Evolutionary conservation across 345 rosid genomes (phyloP), one percentile per base, ranked within the genome.

Genomic region (Eucalyptus fibrosa): DNA sequence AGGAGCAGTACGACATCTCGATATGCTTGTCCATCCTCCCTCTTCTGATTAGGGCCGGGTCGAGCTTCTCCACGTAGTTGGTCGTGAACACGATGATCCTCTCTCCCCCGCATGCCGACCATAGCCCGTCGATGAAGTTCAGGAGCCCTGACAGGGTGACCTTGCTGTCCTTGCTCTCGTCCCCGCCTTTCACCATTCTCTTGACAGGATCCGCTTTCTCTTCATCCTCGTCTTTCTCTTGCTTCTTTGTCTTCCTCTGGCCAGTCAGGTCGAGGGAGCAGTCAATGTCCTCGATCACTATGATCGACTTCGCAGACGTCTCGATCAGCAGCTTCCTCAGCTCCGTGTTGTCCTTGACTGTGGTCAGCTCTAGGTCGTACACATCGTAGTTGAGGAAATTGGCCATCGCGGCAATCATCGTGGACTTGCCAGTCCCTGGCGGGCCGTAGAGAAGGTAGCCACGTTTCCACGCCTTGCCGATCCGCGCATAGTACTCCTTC

Each of bases 241-340:
- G 65, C 65, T 59, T 59, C 65, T 59, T 59, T 10, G n/a, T 26
- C 89, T 88, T 88, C 72, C 87, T 88, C 40, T 88, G 89, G 21
- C 87, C 77, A 11, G 77, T 88, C 18, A 88, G 51, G 72, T 81
- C 87, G 11, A 88, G 87, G 8, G 87, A 89, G 88, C 88, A 89
- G 80, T 89, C 90, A 5, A 89, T 89, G 49, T 89, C 90, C 90
- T 89, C 90, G 28, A 89, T 89, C 90, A 89, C 90, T 30, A 89
- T 60, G n/a, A 89, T 42, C 15, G 90, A 89, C 90, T 89, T 89
- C 32, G 45, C 34, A 9, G 90, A 13, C 3, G 87, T 86, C 59
- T 89, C 88, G 21, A 89, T 89, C 47, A 89, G 90, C 45, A 85
- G 82, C 49, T 12, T 89, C 49, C 81, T 89, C 62, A 89, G 45